Evolutionary conservation across 164 flowering plant genomes (phyloP).

Genomic region (Protea cynaroides): DNA sequence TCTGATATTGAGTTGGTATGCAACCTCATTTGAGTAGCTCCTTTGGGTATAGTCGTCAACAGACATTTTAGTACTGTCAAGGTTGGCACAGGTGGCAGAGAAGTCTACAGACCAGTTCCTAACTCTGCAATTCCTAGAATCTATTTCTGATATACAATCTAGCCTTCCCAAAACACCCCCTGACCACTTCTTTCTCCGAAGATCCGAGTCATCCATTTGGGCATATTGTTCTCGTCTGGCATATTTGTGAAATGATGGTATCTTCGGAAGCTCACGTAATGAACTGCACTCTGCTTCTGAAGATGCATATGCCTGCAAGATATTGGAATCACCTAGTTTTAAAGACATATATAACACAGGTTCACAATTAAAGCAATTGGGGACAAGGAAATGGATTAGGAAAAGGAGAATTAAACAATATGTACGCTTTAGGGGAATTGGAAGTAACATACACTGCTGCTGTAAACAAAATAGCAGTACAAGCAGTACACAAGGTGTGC

Average conservation of each 20-base stretch:
- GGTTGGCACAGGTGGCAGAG: slow-evolving; percentile 72
- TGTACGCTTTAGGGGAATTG: not conserved
- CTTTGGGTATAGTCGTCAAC: slow-evolving; percentile 67
- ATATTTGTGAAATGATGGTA: slow-evolving; percentile 96
- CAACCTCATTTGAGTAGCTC: slow-evolving; percentile 71
- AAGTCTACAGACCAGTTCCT: slow-evolving; percentile 97
- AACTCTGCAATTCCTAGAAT: slow-evolving; percentile 91
- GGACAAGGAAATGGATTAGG: not conserved
- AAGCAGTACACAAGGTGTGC: not conserved
- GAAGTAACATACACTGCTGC: not conserved
- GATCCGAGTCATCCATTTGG: slow-evolving; percentile 74
- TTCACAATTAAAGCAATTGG: not conserved
- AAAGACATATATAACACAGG: not conserved
- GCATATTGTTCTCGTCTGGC: slow-evolving; percentile 88
- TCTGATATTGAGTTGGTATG: slow-evolving; percentile 43
- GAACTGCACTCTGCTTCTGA: slow-evolving; percentile 52
- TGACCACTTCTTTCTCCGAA: slow-evolving; percentile 51
- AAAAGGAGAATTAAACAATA: not conserved
- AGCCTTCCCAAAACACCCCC: slow-evolving; percentile 74
- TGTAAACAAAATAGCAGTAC: not conserved
- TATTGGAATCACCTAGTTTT: not conserved
- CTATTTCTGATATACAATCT: slow-evolving; percentile 90
- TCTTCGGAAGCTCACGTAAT: slow-evolving; percentile 77
- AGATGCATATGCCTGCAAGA: slow-evolving; percentile 82
- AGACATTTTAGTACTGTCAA: slow-evolving; percentile 59